Base-by-base conservation (phyloP, 192 early-diverging fungal species). In the Mortierella antarctica region DNA sequence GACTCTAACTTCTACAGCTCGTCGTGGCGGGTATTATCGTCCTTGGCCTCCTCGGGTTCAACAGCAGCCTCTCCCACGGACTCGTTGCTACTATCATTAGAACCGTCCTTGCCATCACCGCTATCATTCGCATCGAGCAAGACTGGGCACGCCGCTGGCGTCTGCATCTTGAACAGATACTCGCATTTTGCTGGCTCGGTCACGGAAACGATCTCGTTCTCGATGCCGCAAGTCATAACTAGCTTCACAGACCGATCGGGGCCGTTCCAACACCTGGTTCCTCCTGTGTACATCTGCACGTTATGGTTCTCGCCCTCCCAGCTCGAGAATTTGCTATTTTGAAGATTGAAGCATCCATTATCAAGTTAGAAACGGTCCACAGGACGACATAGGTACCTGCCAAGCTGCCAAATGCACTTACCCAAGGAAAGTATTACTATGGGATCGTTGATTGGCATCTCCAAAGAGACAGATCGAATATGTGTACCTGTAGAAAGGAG, bases 101-200 rank as follows among this genome's bases (percentile, higher is more conserved):
- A n/a, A n/a, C n/a, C n/a, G n/a, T n/a, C n/a, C n/a, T n/a, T n/a
- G n/a, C n/a, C 31, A 31, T 31, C 3, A 31, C 31, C 31, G 50
- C 50, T 41, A 5, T 12, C 40, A 20, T 9, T 39, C 31, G 31
- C 7, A 17, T 68, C 66, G 15, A 50, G 51, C 12, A 70, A 45
- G 21, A 78, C 47, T 13, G 82, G 67, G 76, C 97, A 99, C 4
- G 89, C 95, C 66, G 94, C 95, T 6, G 97, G 97, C 0, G 94
- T 88, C 40, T 82, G 74, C 82, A 98, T 84, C 52, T 77, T 85
- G 58, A 95, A 91, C 11, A 85, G 71, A 71, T 99, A 99, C 83
- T 97, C 97, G 83, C 98, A 99, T 85, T 97, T 97, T 67, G 88
- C 93, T 11, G 95, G 96, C 83, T 99, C 98, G 4, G 89, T 69